Conservation (phyloP, 768 basidiomycete species). For the Lactarius hatsudake region DNA sequence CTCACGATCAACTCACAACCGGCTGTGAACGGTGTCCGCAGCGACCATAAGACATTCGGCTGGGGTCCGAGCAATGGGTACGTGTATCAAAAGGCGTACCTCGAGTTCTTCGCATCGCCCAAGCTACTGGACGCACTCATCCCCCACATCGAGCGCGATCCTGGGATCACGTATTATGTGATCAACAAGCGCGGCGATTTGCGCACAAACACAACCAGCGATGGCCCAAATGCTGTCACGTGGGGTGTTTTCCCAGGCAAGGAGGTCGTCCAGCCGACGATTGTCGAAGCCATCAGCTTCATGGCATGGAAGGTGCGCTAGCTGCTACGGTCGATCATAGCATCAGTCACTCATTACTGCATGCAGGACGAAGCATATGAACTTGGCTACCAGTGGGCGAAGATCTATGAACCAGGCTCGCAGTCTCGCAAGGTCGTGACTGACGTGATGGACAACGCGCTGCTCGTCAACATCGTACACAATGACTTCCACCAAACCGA, state of each 20-base stretch:
- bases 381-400: slow-evolving; percentile 88
- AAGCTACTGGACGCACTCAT: slow-evolving; percentile 69
- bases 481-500: slow-evolving; percentile 87
- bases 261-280: slow-evolving; percentile 93
- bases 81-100: slow-evolving; percentile 96
- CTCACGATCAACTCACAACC: slow-evolving; percentile 97
- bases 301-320: slow-evolving; percentile 91
- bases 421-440: slow-evolving; percentile 71
- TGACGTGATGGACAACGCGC: slow-evolving; percentile 74
- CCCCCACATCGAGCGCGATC: slow-evolving; percentile 79
- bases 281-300: slow-evolving; percentile 96
- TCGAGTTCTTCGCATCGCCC: slow-evolving; percentile 91
- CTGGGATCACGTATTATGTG: slow-evolving; percentile 92
- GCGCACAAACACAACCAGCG: slow-evolving; percentile 90
- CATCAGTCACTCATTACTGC: neutral
- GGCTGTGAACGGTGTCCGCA: slow-evolving; percentile 85
- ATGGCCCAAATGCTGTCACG: slow-evolving; percentile 97
- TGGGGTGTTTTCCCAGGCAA: slow-evolving; percentile 99
- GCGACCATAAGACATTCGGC: slow-evolving; percentile 81
- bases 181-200: slow-evolving; percentile 96
- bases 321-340: neutral
- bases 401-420: slow-evolving; percentile 76
- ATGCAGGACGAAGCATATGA: slow-evolving; percentile 91
- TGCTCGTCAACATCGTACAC: slow-evolving; percentile 94
- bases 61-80: slow-evolving; percentile 96